Evolutionary conservation across 2,329 filamentous ascomycete genomes (phyloP).

Genomic region (Colletotrichum godetiae): DNA sequence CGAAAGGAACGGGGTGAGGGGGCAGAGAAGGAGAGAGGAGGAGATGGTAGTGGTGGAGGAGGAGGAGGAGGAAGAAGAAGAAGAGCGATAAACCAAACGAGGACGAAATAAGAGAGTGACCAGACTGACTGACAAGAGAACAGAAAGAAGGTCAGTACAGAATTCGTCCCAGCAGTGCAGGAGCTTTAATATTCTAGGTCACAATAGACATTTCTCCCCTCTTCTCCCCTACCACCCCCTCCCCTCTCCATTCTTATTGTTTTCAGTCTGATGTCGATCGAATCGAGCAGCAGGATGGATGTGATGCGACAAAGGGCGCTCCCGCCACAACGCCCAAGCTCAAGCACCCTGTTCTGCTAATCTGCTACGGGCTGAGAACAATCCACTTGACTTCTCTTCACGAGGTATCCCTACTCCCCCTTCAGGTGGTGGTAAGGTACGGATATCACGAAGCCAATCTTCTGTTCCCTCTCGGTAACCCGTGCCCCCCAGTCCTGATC

Average conservation of each 20-base stretch:
- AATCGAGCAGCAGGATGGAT: conserved; percentile 16
- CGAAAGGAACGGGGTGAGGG: conserved; percentile 37
- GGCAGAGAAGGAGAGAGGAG: conserved; percentile 24
- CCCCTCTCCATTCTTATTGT: neutral
- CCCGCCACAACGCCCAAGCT: conserved; percentile 18
- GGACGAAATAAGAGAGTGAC: conserved; percentile 29
- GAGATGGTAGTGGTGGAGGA: too few species aligned
- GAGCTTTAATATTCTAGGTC: conserved; percentile 24
- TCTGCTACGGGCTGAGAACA: neutral
- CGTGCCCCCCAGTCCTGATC: neutral
- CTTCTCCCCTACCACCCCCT: neutral
- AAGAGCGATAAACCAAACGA: neutral
- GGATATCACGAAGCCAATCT: neutral
- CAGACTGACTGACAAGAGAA: conserved; percentile 27
- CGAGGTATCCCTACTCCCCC: neutral
- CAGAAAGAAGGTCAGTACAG: neutral
- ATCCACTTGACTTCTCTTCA: conserved; percentile 15
- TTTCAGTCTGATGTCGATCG: conserved; percentile 29
- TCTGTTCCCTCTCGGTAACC: neutral
- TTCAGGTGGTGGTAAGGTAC: too few species aligned
- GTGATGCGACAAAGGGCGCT: conserved; percentile 21
- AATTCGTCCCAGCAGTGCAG: neutral
- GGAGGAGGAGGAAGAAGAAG: too few species aligned
- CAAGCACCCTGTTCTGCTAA: neutral
- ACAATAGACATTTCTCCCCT: neutral